These are phyloP conservation scores for Nemania sp. DNA, from an alignment of 2,329 filamentous ascomycete species.

Conservation along the genomic window DNA sequence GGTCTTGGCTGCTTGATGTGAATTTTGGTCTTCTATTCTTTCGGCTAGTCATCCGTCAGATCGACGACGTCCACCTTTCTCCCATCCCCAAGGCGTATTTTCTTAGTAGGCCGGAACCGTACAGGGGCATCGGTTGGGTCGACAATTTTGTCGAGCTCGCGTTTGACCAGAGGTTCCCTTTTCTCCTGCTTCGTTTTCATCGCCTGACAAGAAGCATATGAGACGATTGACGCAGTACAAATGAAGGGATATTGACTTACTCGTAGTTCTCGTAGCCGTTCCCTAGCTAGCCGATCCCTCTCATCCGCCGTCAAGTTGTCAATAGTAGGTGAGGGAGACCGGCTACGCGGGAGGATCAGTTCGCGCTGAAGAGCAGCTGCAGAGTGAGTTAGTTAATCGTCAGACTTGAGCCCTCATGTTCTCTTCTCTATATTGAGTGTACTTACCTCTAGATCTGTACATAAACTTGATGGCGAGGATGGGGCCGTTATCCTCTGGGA, in stretches of 20 bases:
- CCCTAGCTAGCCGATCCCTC: conserved; percentile 36
- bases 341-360: conserved; percentile 37
- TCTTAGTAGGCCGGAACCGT: conserved; percentile 19
- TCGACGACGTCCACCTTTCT: conserved; percentile 28
- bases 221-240: neutral
- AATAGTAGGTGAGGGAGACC: conserved; percentile 27
- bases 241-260: conserved; percentile 27
- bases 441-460: conserved; percentile 40
- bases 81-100: conserved; percentile 17
- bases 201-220: neutral
- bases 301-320: conserved; percentile 32
- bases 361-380: conserved; percentile 40
- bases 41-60: conserved; percentile 30
- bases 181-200: conserved; percentile 28
- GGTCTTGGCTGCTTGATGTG: no score
- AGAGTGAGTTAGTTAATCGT: neutral
- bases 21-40: neutral
- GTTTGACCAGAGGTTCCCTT: conserved; percentile 31
- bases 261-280: conserved; percentile 36
- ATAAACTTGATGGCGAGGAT: conserved; percentile 38
- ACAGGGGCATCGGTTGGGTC: conserved; percentile 34
- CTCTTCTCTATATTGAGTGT: no score
- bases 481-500: conserved; percentile 29
- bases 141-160: conserved; percentile 31
- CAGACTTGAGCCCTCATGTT: no score